Conservation (phyloP, 2,329 filamentous ascomycete species). For the Lachnellula cervina region DNA sequence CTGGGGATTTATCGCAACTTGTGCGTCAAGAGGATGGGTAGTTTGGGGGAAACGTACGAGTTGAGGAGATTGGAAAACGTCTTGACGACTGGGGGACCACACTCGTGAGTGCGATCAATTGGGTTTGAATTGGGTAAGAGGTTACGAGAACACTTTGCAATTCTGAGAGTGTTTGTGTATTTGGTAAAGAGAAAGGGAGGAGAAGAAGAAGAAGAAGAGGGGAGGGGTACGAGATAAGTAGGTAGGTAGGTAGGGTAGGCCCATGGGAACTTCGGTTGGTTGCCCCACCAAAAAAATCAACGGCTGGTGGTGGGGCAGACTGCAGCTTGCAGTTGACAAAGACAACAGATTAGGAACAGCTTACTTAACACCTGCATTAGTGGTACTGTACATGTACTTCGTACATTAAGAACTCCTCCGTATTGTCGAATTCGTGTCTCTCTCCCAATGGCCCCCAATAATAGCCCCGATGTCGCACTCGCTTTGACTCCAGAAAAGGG, state of each 20-base stretch:
- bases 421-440: slow-evolving; percentile 3
- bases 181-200: background rate
- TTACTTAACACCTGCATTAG: no score
- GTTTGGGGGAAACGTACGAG: slow-evolving; percentile 61
- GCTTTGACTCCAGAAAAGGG: background rate
- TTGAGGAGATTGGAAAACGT: slow-evolving; percentile 99
- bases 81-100: slow-evolving; percentile 60
- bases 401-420: no score
- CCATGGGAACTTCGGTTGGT: background rate
- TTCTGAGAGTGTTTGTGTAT: background rate
- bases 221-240: slow-evolving; percentile 2
- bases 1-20: no score
- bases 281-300: background rate
- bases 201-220: slow-evolving; percentile 3
- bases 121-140: slow-evolving; percentile 7
- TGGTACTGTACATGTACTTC: background rate
- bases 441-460: background rate
- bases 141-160: background rate
- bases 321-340: background rate
- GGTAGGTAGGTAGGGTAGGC: no score
- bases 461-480: background rate
- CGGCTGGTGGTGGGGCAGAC: background rate
- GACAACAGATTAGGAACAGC: background rate
- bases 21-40: background rate
- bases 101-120: slow-evolving; percentile 29